A percentile compares a stretch with the other conserved stretches of the same genome.
These are phyloP conservation scores for Colletotrichum melonis DNA, from an alignment of 2,329 filamentous ascomycete genomes.

Conservation along the genomic window DNA sequence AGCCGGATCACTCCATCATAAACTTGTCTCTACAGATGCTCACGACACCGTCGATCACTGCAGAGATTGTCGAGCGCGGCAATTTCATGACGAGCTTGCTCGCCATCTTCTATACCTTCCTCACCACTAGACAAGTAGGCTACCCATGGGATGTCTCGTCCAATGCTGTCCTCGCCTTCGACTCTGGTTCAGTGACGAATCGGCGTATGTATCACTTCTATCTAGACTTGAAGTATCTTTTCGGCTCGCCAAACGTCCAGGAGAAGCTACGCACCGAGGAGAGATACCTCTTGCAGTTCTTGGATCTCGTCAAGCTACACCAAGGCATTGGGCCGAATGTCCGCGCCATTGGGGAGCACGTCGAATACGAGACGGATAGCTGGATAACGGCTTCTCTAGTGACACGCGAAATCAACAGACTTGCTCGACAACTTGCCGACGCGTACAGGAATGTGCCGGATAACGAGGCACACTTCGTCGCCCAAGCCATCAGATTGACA, in stretches of 20 bases:
- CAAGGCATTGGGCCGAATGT: constrained; percentile 97
- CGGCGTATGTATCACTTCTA: constrained; percentile 98
- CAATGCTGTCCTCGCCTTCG: constrained; percentile 88
- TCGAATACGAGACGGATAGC: constrained; percentile 97
- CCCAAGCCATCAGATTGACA: constrained; percentile 77
- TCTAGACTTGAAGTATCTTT: constrained; percentile 90
- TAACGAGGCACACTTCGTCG: constrained; percentile 75
- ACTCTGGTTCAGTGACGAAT: constrained; percentile 94
- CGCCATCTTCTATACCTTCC: constrained; percentile 96
- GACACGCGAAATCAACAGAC: constrained; percentile 92
- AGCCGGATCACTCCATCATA: constrained; percentile 98
- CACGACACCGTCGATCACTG: constrained; percentile 95
- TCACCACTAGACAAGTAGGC: constrained; percentile 95
- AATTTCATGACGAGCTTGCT: constrained; percentile 97
- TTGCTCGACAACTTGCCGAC: constrained; percentile 89
- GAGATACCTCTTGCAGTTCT: constrained; percentile 91
- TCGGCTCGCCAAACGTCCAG: constrained; percentile 89
- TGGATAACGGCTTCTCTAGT: constrained; percentile 98
- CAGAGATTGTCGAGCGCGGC: constrained; percentile 92
- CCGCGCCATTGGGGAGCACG: constrained; percentile 91
- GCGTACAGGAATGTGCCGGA: constrained; percentile 79
- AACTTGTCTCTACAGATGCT: constrained; percentile 97
- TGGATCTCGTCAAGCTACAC: constrained; percentile 94
- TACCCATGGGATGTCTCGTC: constrained; percentile 91
- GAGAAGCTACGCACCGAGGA: constrained; percentile 84